These are phyloP conservation scores for Dendrobium chrysotoxum DNA, from an alignment of 106 monocot species.

Conservation along the genomic window DNA sequence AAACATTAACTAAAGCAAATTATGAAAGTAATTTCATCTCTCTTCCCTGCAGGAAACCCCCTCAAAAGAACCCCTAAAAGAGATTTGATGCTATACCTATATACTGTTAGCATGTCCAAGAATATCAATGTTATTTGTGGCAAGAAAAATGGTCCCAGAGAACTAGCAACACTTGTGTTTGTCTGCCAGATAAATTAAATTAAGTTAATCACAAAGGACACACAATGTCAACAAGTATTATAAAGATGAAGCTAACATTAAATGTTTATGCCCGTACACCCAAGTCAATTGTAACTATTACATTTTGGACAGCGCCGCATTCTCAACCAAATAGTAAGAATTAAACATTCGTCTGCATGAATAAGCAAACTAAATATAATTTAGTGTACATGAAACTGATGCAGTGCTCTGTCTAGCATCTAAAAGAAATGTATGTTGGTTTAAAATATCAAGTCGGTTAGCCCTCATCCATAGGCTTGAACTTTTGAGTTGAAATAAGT, in stretches of 20 bases:
- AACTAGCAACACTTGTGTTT: constrained; percentile 89
- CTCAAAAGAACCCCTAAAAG: constrained; percentile 3
- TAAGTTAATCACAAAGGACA: constrained; percentile 1
- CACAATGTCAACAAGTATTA: neutral
- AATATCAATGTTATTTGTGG: constrained; percentile 92
- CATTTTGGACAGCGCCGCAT: neutral
- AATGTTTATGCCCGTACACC: neutral
- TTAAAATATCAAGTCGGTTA: too few relatives aligned
- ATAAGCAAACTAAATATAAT: neutral
- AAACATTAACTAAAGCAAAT: neutral
- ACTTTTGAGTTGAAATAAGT: too few relatives aligned
- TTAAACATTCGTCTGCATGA: neutral
- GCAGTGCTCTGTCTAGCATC: neutral
- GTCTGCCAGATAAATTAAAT: constrained; percentile 51
- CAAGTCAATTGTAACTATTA: neutral
- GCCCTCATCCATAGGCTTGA: too few relatives aligned
- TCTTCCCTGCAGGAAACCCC: neutral
- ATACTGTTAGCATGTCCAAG: constrained; percentile 96
- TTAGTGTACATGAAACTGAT: neutral
- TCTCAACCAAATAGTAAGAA: neutral
- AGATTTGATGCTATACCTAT: constrained; percentile 42
- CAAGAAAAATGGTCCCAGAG: constrained; percentile 85
- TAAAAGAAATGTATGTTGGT: neutral
- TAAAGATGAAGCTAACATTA: neutral
- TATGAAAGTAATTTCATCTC: neutral